Conservation (phyloP, 805 yeast species). For the Candida railenensis region DNA sequence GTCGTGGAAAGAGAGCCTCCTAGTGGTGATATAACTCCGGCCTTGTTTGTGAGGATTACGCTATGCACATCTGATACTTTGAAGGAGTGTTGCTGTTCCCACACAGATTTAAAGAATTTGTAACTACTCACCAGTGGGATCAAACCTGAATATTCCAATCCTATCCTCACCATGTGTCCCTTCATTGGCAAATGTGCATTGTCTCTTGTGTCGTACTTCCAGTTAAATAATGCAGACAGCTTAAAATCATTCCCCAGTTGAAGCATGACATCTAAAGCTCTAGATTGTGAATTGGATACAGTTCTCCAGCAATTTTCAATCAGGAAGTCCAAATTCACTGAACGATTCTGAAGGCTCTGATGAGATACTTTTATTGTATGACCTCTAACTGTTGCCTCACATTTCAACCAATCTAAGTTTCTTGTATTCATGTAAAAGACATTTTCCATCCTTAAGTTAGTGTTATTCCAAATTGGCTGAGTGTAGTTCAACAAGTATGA, state of each 20-base stretch:
- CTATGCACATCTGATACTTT: slow-evolving; percentile 12
- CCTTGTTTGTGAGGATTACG: slow-evolving; percentile 28
- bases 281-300: slow-evolving; percentile 27
- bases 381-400: slow-evolving; percentile 46
- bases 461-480: slow-evolving; percentile 44
- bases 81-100: slow-evolving; percentile 33
- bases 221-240: slow-evolving; percentile 39
- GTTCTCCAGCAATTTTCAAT: slow-evolving; percentile 43
- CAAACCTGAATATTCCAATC: slow-evolving; percentile 36
- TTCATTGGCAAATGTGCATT: slow-evolving; percentile 39
- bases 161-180: slow-evolving; percentile 39
- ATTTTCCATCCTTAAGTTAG: slow-evolving; percentile 40
- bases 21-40: slow-evolving; percentile 29
- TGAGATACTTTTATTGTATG: slow-evolving; percentile 40
- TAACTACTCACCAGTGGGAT: slow-evolving; percentile 20
- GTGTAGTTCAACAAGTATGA: slow-evolving; percentile 48
- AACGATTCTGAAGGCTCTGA: slow-evolving; percentile 22
- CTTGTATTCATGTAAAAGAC: slow-evolving; percentile 43
- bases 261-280: slow-evolving; percentile 27
- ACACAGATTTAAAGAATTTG: slow-evolving; percentile 40
- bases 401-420: slow-evolving; percentile 47
- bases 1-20: slow-evolving; percentile 6
- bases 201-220: slow-evolving; percentile 46
- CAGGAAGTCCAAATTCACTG: slow-evolving; percentile 49
- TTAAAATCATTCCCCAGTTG: slow-evolving; percentile 49